Evolutionary conservation across 2,329 filamentous ascomycete species (phyloP).

Genomic region (Colletotrichum sojae): DNA sequence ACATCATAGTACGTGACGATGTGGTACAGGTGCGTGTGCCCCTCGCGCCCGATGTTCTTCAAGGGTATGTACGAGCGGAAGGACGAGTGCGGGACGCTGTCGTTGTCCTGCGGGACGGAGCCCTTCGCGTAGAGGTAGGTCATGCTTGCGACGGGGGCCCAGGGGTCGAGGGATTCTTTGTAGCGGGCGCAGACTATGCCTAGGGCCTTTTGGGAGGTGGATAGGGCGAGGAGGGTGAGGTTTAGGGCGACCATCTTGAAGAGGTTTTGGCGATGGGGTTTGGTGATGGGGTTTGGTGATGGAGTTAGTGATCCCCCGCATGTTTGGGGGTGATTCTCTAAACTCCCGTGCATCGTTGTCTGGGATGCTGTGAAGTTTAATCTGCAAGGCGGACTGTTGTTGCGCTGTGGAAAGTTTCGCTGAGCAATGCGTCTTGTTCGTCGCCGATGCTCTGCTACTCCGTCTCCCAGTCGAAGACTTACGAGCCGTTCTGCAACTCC

Average conservation of each 20-base stretch:
- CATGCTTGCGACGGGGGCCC: slow-evolving; percentile 21
- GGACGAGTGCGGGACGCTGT: slow-evolving; percentile 30
- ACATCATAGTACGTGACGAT: slow-evolving; percentile 32
- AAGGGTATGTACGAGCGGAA: slow-evolving; percentile 39
- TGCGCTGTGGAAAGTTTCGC: too few species aligned
- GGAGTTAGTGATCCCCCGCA: too few species aligned
- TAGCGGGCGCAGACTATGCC: slow-evolving; percentile 39
- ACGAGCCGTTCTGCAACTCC: too few species aligned
- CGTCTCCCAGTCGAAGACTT: too few species aligned
- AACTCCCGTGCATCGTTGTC: too few species aligned
- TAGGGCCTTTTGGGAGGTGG: not conserved
- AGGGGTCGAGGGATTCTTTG: slow-evolving; percentile 38
- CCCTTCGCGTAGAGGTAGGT: slow-evolving; percentile 42
- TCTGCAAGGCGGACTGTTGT: too few species aligned
- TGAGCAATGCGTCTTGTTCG: too few species aligned
- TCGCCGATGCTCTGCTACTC: too few species aligned
- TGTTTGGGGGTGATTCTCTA: too few species aligned
- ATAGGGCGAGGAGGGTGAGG: not conserved
- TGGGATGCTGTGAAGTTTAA: too few species aligned
- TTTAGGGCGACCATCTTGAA: slow-evolving; percentile 10
- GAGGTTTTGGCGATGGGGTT: too few species aligned
- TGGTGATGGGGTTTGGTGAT: too few species aligned
- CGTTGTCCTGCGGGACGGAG: slow-evolving; percentile 30
- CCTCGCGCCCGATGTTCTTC: slow-evolving; percentile 35
- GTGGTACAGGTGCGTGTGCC: slow-evolving; percentile 35